A percentile compares a stretch with the other conserved stretches of the same genome.
These are phyloP conservation scores for Cornus florida DNA, from an alignment of 148 eudicot genomes.

Conservation along the genomic window DNA sequence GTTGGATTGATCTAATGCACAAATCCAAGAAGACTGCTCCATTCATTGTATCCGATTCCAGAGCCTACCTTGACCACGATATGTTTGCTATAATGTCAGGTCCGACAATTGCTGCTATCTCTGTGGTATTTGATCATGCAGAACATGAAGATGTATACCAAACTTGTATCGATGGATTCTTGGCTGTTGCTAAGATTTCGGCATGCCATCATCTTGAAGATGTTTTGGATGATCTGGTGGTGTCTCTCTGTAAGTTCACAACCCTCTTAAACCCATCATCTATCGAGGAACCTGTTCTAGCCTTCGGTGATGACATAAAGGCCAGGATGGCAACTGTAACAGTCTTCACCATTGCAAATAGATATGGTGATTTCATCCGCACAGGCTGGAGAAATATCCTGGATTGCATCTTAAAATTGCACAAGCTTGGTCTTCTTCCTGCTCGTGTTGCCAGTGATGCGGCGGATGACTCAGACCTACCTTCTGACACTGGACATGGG, in stretches of 20 bases:
- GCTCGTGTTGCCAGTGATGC: constrained; percentile 83
- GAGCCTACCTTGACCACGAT: constrained; percentile 78
- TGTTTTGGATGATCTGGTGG: constrained; percentile 84
- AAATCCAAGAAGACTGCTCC: constrained; percentile 69
- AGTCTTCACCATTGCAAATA: constrained; percentile 82
- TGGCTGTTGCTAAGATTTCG: constrained; percentile 83
- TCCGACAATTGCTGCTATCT: constrained; percentile 91
- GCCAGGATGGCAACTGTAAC: constrained; percentile 88
- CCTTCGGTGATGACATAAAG: constrained; percentile 77
- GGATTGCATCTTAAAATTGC: constrained; percentile 80
- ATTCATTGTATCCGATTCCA: constrained; percentile 64
- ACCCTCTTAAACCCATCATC: constrained; percentile 69
- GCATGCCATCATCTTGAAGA: constrained; percentile 76
- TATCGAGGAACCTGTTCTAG: constrained; percentile 62
- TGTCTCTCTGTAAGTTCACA: constrained; percentile 89
- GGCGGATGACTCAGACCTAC: constrained; percentile 66
- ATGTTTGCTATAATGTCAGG: constrained; percentile 92
- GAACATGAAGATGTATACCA: constrained; percentile 81
- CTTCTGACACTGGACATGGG: constrained; percentile 51
- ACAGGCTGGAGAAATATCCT: constrained; percentile 87
- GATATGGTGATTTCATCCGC: constrained; percentile 81
- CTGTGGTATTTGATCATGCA: constrained; percentile 91
- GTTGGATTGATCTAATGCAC: constrained; percentile 86
- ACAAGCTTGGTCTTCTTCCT: constrained; percentile 89
- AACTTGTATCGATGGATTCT: constrained; percentile 86